A percentile compares a stretch with the other conserved stretches of the same genome.
Conservation (phyloP, 441 rosid genomes). For the Biscutella laevigata region DNA sequence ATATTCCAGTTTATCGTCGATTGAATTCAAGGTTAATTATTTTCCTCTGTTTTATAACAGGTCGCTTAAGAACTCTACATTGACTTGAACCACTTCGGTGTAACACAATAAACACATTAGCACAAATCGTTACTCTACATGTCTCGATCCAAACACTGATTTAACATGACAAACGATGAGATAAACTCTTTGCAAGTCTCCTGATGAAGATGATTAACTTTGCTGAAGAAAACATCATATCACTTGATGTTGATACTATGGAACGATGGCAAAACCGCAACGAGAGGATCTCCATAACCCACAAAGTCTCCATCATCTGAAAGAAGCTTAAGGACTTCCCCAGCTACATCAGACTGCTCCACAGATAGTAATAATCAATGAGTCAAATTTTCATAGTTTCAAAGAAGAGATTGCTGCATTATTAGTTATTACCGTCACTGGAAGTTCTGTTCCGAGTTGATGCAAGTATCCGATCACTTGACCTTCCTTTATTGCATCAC, state of each 20-base stretch:
- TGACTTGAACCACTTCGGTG: no score
- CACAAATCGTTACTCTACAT: no score
- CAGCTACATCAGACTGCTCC: slow-evolving; percentile 83
- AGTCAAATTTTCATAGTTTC: neutral
- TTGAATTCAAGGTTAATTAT: no score
- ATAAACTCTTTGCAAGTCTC: slow-evolving; percentile 17
- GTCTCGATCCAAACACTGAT: no score
- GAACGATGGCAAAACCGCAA: slow-evolving; percentile 83
- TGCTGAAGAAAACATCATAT: neutral
- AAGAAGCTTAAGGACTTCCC: slow-evolving; percentile 77
- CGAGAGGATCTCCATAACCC: slow-evolving; percentile 78
- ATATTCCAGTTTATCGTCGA: no score
- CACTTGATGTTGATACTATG: slow-evolving; percentile 41
- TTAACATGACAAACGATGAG: neutral
- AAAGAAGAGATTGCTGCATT: neutral
- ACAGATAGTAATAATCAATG: slow-evolving; percentile 8
- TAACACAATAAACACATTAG: no score
- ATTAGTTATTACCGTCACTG: slow-evolving; percentile 52
- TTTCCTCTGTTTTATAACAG: no score
- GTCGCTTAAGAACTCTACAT: no score
- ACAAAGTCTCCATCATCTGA: slow-evolving; percentile 73
- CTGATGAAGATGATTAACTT: neutral
- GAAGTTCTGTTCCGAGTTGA: slow-evolving; percentile 72
- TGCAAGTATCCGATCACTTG: slow-evolving; percentile 80
- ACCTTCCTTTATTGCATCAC: slow-evolving; percentile 71